phyloP scores from a whole-genome alignment of 106 monocot genomes.

The Dendrobium catenatum region DNA sequence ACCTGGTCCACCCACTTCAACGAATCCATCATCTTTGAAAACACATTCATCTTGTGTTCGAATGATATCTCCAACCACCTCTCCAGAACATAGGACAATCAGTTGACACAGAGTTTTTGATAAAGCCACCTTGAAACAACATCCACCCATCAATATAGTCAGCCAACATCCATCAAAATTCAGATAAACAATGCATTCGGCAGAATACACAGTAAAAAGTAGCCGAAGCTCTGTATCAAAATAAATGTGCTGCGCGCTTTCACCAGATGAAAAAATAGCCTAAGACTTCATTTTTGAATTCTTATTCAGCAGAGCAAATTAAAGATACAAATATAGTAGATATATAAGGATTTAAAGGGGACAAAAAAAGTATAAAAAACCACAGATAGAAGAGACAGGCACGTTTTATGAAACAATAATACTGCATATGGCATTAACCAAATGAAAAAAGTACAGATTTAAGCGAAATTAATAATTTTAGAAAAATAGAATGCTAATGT shows the following conservation, averaged over 20 bases:
- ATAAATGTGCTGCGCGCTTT: neutral
- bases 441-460: neutral
- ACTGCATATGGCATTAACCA: neutral
- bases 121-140: conserved; percentile 56
- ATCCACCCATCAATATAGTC: conserved; percentile 1
- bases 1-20: conserved; percentile 12
- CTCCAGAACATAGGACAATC: conserved; percentile 54
- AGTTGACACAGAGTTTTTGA: conserved; percentile 74
- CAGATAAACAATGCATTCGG: neutral
- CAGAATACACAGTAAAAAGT: neutral
- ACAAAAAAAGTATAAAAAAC: neutral
- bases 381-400: neutral
- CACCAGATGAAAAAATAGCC: neutral
- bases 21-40: conserved; percentile 7
- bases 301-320: neutral
- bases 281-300: neutral
- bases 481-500: neutral
- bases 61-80: conserved; percentile 23
- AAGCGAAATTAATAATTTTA: neutral
- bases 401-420: neutral
- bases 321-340: neutral
- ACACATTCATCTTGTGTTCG: conserved; percentile 10
- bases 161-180: conserved; percentile 1
- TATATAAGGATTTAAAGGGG: neutral
- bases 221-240: neutral